Conservation (phyloP, 805 yeast genomes). For the Alloascoidea africana region DNA sequence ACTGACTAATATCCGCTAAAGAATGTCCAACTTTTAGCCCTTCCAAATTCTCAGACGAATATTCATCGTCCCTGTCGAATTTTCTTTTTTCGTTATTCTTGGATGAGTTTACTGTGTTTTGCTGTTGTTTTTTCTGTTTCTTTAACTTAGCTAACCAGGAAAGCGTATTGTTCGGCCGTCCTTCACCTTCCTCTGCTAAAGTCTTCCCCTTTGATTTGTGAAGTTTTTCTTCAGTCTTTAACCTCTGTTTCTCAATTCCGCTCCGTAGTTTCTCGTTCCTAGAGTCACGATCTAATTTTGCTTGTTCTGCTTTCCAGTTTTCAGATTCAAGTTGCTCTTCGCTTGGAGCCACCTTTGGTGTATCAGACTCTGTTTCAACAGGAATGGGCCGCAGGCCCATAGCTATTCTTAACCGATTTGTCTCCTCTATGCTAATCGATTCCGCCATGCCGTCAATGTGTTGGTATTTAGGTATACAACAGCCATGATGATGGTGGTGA, state of each 20-base stretch:
- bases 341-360: background rate
- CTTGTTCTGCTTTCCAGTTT: conserved; percentile 17
- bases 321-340: conserved; percentile 21
- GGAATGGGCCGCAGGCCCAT: conserved; percentile 40
- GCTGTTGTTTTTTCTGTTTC: conserved; percentile 12
- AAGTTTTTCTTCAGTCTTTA: conserved; percentile 12
- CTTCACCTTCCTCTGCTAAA: conserved; percentile 17
- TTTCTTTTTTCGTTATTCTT: conserved; percentile 4
- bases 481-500: too few relatives aligned
- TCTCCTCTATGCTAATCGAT: conserved; percentile 27
- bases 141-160: conserved; percentile 24
- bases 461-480: conserved; percentile 2
- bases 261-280: conserved; percentile 10
- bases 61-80: conserved; percentile 7
- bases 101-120: conserved; percentile 6
- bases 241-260: conserved; percentile 7
- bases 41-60: conserved; percentile 17
- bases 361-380: conserved; percentile 5
- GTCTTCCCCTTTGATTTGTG: conserved; percentile 8
- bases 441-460: too few relatives aligned
- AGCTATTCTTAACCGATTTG: conserved; percentile 34
- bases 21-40: conserved; percentile 31
- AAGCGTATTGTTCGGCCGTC: too few relatives aligned
- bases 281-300: conserved; percentile 17
- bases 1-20: conserved; percentile 20